Evolutionary conservation across 768 basidiomycete genomes (phyloP).

Genomic region (Baorangia bicolor): DNA sequence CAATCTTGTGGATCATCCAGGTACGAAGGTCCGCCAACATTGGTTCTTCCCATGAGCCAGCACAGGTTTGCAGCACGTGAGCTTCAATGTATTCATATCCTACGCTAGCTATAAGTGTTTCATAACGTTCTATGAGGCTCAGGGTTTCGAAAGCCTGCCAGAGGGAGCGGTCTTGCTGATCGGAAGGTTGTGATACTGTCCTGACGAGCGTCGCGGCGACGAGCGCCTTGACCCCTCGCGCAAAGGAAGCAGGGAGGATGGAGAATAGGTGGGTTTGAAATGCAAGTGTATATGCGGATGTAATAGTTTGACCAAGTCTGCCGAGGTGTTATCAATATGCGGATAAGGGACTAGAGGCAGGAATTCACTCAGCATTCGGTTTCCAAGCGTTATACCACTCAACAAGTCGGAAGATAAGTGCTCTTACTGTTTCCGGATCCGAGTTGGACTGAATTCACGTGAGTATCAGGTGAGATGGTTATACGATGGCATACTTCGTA

Average conservation of each 20-base stretch:
- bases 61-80: conserved; percentile 64
- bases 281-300: conserved; percentile 58
- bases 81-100: conserved; percentile 85
- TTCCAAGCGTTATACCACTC: conserved; percentile 80
- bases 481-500: conserved; percentile 52
- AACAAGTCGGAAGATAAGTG: conserved; percentile 57
- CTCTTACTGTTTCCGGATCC: conserved; percentile 49
- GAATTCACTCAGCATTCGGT: conserved; percentile 59
- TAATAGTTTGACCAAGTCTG: conserved; percentile 62
- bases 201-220: conserved; percentile 53
- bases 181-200: conserved; percentile 23
- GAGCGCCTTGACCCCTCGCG: conserved; percentile 65
- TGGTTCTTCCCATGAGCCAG: conserved; percentile 66
- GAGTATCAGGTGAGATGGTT: background rate
- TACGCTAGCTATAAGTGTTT: conserved; percentile 77
- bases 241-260: conserved; percentile 64
- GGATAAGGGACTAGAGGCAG: background rate
- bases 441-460: conserved; percentile 38
- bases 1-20: conserved; percentile 81
- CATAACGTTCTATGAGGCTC: conserved; percentile 79
- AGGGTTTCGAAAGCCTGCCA: conserved; percentile 68
- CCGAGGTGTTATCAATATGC: conserved; percentile 1
- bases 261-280: conserved; percentile 80
- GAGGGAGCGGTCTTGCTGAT: conserved; percentile 36
- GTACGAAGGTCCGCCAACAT: conserved; percentile 58